A percentile compares a stretch with the other conserved stretches of the same genome.
phyloP scores from a whole-genome alignment of 805 yeast species.

The Ogataea dorogensis region DNA sequence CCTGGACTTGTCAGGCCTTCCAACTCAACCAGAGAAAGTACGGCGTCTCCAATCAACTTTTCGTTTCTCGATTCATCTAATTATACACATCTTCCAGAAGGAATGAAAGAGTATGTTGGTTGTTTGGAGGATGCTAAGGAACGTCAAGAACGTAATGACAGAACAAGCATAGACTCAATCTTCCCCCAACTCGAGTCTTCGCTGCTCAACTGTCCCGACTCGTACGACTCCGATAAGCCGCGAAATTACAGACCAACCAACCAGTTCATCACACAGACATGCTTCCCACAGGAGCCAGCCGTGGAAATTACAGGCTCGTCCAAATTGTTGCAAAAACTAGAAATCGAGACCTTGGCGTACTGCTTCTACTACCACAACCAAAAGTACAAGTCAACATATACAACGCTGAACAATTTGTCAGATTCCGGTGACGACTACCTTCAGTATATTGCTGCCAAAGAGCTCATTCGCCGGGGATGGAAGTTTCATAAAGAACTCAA shows the following conservation, averaged over 20 bases:
- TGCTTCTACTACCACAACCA: conserved; percentile 77
- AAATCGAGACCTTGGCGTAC: conserved; percentile 84
- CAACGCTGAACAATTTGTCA: conserved; percentile 21
- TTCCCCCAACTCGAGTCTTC: conserved; percentile 70
- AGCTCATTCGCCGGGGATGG: conserved; percentile 81
- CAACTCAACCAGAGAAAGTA: conserved; percentile 15
- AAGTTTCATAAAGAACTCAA: conserved; percentile 63
- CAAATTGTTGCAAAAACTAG: conserved; percentile 64
- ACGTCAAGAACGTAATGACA: conserved; percentile 46
- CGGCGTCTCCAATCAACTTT: conserved; percentile 18
- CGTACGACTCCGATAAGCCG: conserved; percentile 85
- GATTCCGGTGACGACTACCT: conserved; percentile 52
- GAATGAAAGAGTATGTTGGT: conserved; percentile 25
- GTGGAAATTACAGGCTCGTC: conserved; percentile 62
- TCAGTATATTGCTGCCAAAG: conserved; percentile 77
- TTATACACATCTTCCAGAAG: conserved; percentile 28
- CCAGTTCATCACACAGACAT: conserved; percentile 87
- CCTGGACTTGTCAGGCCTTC: conserved; percentile 7
- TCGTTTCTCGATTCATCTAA: conserved; percentile 24
- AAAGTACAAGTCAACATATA: conserved; percentile 25
- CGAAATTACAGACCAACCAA: conserved; percentile 66
- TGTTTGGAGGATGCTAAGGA: conserved; percentile 34
- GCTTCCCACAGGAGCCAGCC: conserved; percentile 85
- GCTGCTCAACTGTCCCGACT: conserved; percentile 86
- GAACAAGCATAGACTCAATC: conserved; percentile 50